A percentile compares a stretch with the other conserved stretches of the same genome.
Evolutionary conservation across 306 rosid species (phyloP).

Genomic region (Heteromeles arbutifolia): DNA sequence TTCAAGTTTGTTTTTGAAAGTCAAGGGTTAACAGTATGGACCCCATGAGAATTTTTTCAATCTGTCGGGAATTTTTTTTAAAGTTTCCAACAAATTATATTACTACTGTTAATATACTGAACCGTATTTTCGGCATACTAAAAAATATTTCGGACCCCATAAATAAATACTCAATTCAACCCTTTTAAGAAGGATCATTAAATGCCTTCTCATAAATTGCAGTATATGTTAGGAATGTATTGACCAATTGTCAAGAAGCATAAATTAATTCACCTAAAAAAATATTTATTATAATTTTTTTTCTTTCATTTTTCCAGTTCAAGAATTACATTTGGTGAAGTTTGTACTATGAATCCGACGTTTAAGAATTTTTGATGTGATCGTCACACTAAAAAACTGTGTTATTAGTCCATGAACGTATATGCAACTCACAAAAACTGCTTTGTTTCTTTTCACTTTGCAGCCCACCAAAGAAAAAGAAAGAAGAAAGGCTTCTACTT

Average conservation of each 20-base stretch:
- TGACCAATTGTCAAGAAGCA: background rate
- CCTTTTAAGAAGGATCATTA: background rate
- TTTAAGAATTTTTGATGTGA: background rate
- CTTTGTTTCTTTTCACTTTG: background rate
- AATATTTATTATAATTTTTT: background rate
- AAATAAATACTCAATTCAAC: background rate
- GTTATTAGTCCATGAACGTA: background rate
- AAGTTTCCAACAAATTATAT: no score
- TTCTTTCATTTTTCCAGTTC: background rate
- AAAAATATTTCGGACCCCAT: background rate
- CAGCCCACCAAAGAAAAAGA: background rate
- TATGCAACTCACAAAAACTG: background rate
- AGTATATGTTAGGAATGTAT: background rate
- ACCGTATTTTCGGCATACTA: no score
- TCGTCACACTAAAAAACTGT: background rate
- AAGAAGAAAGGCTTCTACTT: background rate
- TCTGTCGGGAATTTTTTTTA: no score
- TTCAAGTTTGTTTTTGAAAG: background rate
- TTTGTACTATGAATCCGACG: no score
- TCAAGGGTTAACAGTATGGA: background rate
- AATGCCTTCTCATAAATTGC: constrained; percentile 3
- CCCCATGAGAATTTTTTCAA: background rate
- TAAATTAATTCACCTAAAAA: no score
- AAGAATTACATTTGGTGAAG: background rate
- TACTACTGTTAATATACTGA: no score